phyloP scores from a whole-genome alignment of 345 rosid species.

The Melaleuca quinquenervia region DNA sequence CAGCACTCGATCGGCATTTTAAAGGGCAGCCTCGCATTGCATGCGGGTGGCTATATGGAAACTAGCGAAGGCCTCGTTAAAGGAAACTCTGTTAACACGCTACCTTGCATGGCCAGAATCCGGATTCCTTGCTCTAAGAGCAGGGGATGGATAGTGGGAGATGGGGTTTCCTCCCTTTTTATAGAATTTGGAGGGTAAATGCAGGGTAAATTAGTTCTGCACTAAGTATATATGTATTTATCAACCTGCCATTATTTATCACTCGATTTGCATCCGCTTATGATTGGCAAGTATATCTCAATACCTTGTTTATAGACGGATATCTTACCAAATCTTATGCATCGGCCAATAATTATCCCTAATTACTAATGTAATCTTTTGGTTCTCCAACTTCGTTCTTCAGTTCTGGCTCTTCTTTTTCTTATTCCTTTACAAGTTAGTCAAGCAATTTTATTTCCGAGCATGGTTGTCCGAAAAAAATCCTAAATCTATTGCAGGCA shows the following conservation, averaged over 20 bases:
- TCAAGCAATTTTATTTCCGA: too few relatives aligned
- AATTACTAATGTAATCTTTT: neutral
- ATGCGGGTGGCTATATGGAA: neutral
- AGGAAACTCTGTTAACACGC: neutral
- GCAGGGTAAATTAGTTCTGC: too few relatives aligned
- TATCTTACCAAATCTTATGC: neutral
- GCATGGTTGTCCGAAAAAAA: too few relatives aligned
- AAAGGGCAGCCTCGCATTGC: neutral
- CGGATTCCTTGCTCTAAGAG: too few relatives aligned
- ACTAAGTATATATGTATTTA: too few relatives aligned
- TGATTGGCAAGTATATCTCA: neutral
- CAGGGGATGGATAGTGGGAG: too few relatives aligned
- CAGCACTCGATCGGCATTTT: neutral
- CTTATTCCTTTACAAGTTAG: too few relatives aligned
- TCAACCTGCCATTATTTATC: neutral
- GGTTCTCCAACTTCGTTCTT: too few relatives aligned
- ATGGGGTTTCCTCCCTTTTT: too few relatives aligned
- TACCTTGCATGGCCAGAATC: neutral
- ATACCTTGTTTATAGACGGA: neutral
- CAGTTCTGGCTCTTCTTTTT: too few relatives aligned
- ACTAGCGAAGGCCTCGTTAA: neutral
- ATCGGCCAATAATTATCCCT: neutral
- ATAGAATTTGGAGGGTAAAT: too few relatives aligned
- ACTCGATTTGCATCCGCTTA: neutral
- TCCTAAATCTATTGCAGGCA: fast-evolving